These are phyloP conservation scores for Lactarius tabidus DNA, from an alignment of 768 basidiomycete genomes.

Conservation along the genomic window DNA sequence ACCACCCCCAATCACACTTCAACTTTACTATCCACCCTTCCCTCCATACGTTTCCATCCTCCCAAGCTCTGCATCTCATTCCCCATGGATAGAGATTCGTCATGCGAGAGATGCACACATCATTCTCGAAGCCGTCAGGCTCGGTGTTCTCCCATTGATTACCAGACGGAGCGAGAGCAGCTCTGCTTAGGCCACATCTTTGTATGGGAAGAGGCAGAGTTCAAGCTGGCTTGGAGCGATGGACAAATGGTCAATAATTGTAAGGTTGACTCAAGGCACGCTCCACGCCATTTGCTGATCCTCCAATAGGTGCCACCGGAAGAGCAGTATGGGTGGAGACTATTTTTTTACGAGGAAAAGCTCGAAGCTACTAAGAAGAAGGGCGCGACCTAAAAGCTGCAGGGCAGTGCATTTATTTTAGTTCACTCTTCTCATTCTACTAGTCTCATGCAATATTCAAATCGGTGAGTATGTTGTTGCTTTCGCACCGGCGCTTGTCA, in stretches of 20 bases:
- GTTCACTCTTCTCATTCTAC: neutral
- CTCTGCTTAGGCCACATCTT: slow-evolving; percentile 72
- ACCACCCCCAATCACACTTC: slow-evolving; percentile 17
- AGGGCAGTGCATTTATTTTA: slow-evolving; percentile 47
- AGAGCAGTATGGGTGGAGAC: slow-evolving; percentile 79
- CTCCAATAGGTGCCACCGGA: slow-evolving; percentile 61
- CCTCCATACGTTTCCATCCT: slow-evolving; percentile 15
- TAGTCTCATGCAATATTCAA: too few relatives aligned
- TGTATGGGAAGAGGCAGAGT: slow-evolving; percentile 82
- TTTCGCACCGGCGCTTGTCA: neutral
- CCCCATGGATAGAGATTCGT: slow-evolving; percentile 52
- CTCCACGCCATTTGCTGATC: slow-evolving; percentile 5
- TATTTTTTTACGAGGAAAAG: slow-evolving; percentile 84
- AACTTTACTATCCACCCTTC: slow-evolving; percentile 22
- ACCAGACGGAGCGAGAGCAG: slow-evolving; percentile 71
- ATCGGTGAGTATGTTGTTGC: slow-evolving; percentile 54
- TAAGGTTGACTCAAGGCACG: slow-evolving; percentile 29
- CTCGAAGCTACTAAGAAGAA: slow-evolving; percentile 74
- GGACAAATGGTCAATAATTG: slow-evolving; percentile 84
- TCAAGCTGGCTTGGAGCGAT: slow-evolving; percentile 58
- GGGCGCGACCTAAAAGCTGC: slow-evolving; percentile 77
- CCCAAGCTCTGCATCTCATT: neutral
- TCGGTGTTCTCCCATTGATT: slow-evolving; percentile 64
- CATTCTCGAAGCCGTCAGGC: slow-evolving; percentile 71
- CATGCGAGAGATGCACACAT: slow-evolving; percentile 78